Evolutionary conservation across 2,329 filamentous ascomycete genomes (phyloP).

Genomic region (Rutstroemia sp.): DNA sequence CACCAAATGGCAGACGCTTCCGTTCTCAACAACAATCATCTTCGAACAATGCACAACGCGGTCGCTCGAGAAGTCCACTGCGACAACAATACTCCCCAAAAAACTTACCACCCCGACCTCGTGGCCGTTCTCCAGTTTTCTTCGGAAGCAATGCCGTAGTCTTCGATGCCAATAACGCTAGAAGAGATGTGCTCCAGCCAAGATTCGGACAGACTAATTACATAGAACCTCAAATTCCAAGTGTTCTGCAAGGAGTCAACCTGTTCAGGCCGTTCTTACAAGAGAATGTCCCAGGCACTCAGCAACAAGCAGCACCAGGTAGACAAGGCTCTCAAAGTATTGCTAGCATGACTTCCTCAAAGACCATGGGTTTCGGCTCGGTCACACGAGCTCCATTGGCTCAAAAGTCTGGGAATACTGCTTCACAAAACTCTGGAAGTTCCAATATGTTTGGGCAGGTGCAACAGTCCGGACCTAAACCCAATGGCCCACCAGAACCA

Average conservation of each 20-base stretch:
- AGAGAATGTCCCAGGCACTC: neutral
- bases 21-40: conserved; percentile 1
- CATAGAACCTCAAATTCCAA: neutral
- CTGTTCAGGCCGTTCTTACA: neutral
- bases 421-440: neutral
- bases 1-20: neutral
- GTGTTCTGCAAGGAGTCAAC: neutral
- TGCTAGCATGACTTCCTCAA: neutral
- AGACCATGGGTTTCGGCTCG: neutral
- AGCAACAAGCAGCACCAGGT: neutral
- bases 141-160: neutral
- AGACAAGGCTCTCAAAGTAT: neutral
- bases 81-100: conserved; percentile 1
- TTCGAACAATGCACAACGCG: neutral
- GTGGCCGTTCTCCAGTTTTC: conserved; percentile 4
- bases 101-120: neutral
- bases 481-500: neutral
- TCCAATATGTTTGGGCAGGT: neutral
- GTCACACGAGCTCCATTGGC: neutral
- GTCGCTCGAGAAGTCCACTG: neutral
- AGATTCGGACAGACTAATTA: neutral
- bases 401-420: neutral
- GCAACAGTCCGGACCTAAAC: neutral
- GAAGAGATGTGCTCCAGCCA: neutral
- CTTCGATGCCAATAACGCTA: neutral